These are phyloP conservation scores for Globisporangium yorkense DNA, from an alignment of 352 stramenopile species.

Conservation along the genomic window DNA sequence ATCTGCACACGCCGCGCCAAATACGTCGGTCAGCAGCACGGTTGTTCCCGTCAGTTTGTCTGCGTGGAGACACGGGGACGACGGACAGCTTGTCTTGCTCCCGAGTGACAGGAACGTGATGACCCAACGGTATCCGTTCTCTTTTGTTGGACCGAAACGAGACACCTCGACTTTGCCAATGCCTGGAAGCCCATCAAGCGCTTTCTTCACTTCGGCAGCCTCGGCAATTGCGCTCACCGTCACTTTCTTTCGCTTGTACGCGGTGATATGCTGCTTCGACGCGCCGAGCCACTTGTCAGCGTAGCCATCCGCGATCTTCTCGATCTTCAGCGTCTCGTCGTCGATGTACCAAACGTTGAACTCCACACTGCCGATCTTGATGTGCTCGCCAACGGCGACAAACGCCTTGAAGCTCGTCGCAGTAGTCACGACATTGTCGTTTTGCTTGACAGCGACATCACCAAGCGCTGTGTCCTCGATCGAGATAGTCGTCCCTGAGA, in stretches of 20 bases:
- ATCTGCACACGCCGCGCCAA: slow-evolving; percentile 29
- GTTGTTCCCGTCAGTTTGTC: slow-evolving; percentile 40
- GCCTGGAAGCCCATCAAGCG: slow-evolving; percentile 37
- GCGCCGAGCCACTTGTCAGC: slow-evolving; percentile 31
- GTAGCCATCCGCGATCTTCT: slow-evolving; percentile 15
- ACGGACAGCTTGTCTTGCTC: slow-evolving; percentile 33
- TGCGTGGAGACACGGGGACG: slow-evolving; percentile 48
- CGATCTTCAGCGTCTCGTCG: slow-evolving; percentile 27
- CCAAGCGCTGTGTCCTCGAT: slow-evolving; percentile 62
- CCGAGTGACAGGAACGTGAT: slow-evolving; percentile 70
- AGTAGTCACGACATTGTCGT: slow-evolving; percentile 29
- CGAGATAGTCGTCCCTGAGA: slow-evolving; percentile 22
- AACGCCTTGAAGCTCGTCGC: slow-evolving; percentile 31
- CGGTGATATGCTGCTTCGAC: slow-evolving; percentile 42
- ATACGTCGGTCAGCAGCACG: slow-evolving; percentile 34
- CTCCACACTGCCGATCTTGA: slow-evolving; percentile 48
- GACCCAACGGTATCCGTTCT: slow-evolving; percentile 59
- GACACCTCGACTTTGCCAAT: slow-evolving; percentile 52
- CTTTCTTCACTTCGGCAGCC: slow-evolving; percentile 38
- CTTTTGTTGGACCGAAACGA: slow-evolving; percentile 42
- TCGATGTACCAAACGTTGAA: slow-evolving; percentile 36
- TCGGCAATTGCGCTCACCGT: slow-evolving; percentile 45
- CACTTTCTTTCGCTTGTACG: slow-evolving; percentile 64
- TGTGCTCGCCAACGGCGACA: slow-evolving; percentile 35
- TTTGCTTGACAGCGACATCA: slow-evolving; percentile 40